Conservation (phyloP, 495 filamentous ascomycete species). For the Xylaria cubensis region DNA sequence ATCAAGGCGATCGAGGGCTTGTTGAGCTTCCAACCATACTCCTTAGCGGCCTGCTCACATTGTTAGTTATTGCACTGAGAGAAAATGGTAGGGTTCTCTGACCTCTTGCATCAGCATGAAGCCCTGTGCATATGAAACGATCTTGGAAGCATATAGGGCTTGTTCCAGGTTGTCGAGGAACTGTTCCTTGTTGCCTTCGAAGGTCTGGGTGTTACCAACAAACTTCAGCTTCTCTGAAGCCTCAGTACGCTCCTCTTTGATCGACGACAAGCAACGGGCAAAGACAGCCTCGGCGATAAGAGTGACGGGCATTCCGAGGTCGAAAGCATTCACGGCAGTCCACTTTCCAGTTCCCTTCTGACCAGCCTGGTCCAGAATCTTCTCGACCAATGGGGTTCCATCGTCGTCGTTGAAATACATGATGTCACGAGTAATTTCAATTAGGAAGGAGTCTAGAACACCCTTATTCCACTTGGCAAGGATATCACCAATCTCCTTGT, state of each 20-base stretch:
- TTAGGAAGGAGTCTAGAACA: constrained; percentile 98
- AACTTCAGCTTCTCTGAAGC: constrained; percentile 77
- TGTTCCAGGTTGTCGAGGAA: constrained; percentile 98
- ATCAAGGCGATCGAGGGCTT: constrained; percentile 99
- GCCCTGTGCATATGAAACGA: constrained; percentile 98
- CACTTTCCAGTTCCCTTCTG: constrained; percentile 99
- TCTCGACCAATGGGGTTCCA: constrained; percentile 88
- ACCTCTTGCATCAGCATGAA: constrained; percentile 99
- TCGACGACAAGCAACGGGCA: constrained; percentile 87
- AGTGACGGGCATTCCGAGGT: constrained; percentile 98
- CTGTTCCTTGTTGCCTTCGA: constrained; percentile 86
- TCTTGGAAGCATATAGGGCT: constrained; percentile 98
- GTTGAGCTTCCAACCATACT: constrained; percentile 98
- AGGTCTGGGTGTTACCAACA: constrained; percentile 75
- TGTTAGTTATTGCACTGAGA: constrained; percentile 29
- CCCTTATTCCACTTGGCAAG: constrained; percentile 97
- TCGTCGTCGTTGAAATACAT: constrained; percentile 97
- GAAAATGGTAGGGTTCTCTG: constrained; percentile 43
- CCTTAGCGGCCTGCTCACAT: constrained; percentile 75
- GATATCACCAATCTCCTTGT: constrained; percentile 94
- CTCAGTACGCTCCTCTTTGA: constrained; percentile 91
- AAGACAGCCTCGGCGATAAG: constrained; percentile 97
- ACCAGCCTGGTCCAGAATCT: constrained; percentile 97
- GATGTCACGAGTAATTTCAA: constrained; percentile 98
- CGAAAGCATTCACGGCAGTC: constrained; percentile 98